Conservation (phyloP, 2,329 filamentous ascomycete genomes). For the Fusarium kyushuense region DNA sequence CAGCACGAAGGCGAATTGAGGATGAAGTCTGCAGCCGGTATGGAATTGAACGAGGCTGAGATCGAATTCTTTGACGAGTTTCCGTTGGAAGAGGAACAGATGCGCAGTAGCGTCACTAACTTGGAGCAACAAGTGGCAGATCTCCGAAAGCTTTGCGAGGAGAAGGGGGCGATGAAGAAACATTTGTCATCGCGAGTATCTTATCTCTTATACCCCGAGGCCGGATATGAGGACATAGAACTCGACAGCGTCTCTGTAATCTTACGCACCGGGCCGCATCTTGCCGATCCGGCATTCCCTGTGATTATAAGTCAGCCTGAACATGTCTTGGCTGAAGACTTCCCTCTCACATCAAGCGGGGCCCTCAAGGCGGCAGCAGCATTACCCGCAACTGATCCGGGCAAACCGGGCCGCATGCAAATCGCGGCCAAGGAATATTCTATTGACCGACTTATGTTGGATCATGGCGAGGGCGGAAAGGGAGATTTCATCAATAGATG, state of each 20-base stretch:
- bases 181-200: constrained; percentile 56
- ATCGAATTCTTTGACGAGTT: constrained; percentile 61
- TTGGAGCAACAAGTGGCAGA: constrained; percentile 51
- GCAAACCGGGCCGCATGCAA: constrained; percentile 52
- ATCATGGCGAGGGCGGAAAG: constrained; percentile 54
- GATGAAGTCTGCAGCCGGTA: constrained; percentile 48
- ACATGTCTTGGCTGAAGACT: constrained; percentile 55
- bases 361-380: constrained; percentile 56
- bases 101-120: constrained; percentile 51
- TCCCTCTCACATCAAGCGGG: constrained; percentile 56
- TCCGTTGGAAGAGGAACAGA: constrained; percentile 52
- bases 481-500: constrained; percentile 63
- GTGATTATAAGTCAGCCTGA: constrained; percentile 63
- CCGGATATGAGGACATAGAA: constrained; percentile 57
- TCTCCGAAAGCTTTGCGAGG: constrained; percentile 57
- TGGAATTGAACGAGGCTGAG: constrained; percentile 53
- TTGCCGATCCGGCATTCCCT: constrained; percentile 58
- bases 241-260: constrained; percentile 51
- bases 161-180: constrained; percentile 58
- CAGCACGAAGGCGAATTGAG: constrained; percentile 54
- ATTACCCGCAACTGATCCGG: constrained; percentile 54
- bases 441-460: constrained; percentile 59
- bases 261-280: constrained; percentile 39
- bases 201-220: constrained; percentile 55
- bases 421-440: constrained; percentile 62